Percentiles rank a stretch among this genome's conserved stretches.
Evolutionary conservation across 179 eudicot species (phyloP).

Genomic region (Spergularia azorica): DNA sequence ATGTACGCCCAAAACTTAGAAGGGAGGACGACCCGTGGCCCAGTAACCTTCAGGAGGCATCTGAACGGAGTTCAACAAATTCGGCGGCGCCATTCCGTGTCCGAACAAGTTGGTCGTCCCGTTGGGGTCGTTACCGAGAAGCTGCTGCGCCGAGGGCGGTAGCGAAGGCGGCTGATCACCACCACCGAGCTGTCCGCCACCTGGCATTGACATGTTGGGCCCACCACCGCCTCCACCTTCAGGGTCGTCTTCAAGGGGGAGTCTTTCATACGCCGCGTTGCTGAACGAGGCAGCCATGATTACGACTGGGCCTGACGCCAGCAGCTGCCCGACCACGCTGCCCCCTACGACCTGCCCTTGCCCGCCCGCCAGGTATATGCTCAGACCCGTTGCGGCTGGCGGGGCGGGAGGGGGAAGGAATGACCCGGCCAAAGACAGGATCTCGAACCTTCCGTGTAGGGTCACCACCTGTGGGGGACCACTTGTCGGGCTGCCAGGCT

Average conservation of each 20-base stretch:
- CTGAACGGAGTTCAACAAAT: conserved; percentile 31
- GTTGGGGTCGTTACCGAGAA: conserved; percentile 33
- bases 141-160: conserved; percentile 23
- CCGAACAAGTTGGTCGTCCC: conserved; percentile 21
- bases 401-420: conserved; percentile 45
- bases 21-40: conserved; percentile 31
- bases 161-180: conserved; percentile 24
- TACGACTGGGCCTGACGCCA: conserved; percentile 41
- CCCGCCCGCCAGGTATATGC: conserved; percentile 44
- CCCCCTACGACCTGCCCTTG: conserved; percentile 52
- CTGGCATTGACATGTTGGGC: conserved; percentile 24
- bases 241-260: conserved; percentile 41
- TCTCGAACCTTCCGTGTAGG: conserved; percentile 43
- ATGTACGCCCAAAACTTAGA: neutral
- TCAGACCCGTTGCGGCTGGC: conserved; percentile 41
- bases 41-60: conserved; percentile 37
- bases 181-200: conserved; percentile 23
- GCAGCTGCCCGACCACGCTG: conserved; percentile 36
- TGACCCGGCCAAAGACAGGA: conserved; percentile 37
- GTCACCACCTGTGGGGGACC: conserved; percentile 34
- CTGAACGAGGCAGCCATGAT: conserved; percentile 46
- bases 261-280: conserved; percentile 44
- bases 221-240: conserved; percentile 20
- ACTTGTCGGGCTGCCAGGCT: conserved; percentile 31
- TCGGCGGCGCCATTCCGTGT: conserved; percentile 27